Percentiles rank a stretch among this genome's conserved stretches.
Conservation (phyloP, 106 monocot species). For the Agapanthus africanus region DNA sequence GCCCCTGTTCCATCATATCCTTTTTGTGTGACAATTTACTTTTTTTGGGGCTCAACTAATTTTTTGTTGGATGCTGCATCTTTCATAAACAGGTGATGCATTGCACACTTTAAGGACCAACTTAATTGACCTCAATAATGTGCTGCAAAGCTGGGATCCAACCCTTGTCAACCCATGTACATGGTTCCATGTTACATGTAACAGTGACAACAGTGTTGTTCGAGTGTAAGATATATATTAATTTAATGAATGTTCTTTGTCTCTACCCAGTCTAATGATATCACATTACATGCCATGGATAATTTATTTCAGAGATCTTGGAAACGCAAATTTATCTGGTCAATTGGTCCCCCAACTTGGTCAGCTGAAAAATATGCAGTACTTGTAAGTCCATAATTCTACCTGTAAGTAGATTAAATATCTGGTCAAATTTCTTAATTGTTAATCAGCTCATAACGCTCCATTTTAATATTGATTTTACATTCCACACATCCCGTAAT, state of each 20-base stretch:
- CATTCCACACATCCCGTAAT: not conserved
- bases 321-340: constrained; percentile 62
- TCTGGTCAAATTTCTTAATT: not conserved
- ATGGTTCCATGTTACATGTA: constrained; percentile 85
- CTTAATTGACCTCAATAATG: constrained; percentile 57
- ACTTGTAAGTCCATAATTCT: constrained; percentile 44
- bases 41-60: not conserved
- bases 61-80: not conserved
- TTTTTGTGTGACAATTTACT: not conserved
- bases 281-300: no score
- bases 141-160: constrained; percentile 77
- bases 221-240: constrained; percentile 47
- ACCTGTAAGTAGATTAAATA: not conserved
- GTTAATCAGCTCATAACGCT: not conserved
- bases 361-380: constrained; percentile 52
- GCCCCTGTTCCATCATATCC: not conserved
- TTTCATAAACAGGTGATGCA: constrained; percentile 55
- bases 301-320: constrained; percentile 49
- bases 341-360: constrained; percentile 56
- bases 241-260: no score
- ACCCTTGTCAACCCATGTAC: constrained; percentile 80
- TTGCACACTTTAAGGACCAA: constrained; percentile 37
- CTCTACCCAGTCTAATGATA: no score
- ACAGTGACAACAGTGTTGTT: constrained; percentile 61
- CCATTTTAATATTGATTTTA: not conserved